Conservation (phyloP, 2,329 filamentous ascomycete species). For the Fusarium musae region DNA sequence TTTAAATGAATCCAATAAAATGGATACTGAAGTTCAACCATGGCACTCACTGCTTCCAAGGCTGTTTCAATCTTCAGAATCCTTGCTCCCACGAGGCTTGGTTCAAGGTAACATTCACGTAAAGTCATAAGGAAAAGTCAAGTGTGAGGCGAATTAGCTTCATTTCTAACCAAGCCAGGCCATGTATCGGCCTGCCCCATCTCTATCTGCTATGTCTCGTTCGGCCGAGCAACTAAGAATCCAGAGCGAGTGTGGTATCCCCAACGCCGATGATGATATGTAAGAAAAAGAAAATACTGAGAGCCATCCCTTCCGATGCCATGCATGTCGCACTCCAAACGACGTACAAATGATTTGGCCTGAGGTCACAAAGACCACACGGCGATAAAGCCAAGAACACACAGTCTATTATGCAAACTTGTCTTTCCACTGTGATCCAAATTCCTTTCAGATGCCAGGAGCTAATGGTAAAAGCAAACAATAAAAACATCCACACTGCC, state of each 20-base stretch:
- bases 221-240: constrained; percentile 12
- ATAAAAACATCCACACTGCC: constrained; percentile 28
- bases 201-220: constrained; percentile 36
- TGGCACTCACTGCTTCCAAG: too few species aligned
- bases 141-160: constrained; percentile 51
- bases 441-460: constrained; percentile 33
- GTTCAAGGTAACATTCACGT: not conserved
- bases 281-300: constrained; percentile 24
- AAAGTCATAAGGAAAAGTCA: not conserved
- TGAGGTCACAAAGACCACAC: constrained; percentile 22
- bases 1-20: not conserved
- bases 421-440: constrained; percentile 36
- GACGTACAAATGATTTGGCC: constrained; percentile 39
- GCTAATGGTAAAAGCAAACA: constrained; percentile 22
- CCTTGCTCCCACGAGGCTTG: not conserved
- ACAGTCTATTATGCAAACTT: constrained; percentile 38
- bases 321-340: constrained; percentile 40
- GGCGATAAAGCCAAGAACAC: constrained; percentile 27
- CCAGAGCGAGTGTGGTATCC: constrained; percentile 45
- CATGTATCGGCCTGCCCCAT: constrained; percentile 20
- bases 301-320: constrained; percentile 35
- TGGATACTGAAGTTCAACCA: not conserved
- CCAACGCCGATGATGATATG: constrained; percentile 40
- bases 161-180: constrained; percentile 38
- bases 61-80: not conserved